phyloP scores from a whole-genome alignment of 805 yeast species.

The Lachancea mirantina region DNA sequence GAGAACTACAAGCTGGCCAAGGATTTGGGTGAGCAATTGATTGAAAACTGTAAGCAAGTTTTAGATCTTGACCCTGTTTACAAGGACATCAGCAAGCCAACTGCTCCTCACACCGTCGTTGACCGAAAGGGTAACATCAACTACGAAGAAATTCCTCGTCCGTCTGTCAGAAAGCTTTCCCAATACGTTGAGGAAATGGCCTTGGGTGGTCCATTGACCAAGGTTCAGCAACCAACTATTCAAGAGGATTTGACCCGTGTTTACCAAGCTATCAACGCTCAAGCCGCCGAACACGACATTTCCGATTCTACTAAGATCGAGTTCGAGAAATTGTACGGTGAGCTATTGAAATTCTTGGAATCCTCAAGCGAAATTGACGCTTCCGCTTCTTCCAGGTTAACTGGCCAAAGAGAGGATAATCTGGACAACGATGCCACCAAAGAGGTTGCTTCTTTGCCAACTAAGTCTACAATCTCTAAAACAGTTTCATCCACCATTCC shows the following conservation, averaged over 20 bases:
- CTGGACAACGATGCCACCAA: slow-evolving; percentile 50
- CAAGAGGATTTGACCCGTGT: slow-evolving; percentile 80
- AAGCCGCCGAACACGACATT: slow-evolving; percentile 40
- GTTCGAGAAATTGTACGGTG: slow-evolving; percentile 63
- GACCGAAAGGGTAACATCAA: slow-evolving; percentile 82
- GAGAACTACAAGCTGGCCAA: slow-evolving; percentile 89
- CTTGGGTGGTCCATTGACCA: slow-evolving; percentile 81
- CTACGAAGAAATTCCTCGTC: slow-evolving; percentile 80
- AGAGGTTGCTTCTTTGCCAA: slow-evolving; percentile 81
- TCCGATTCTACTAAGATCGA: slow-evolving; percentile 61
- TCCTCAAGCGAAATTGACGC: slow-evolving; percentile 65
- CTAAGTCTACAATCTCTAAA: slow-evolving; percentile 56
- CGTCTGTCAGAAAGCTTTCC: slow-evolving; percentile 88
- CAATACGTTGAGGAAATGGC: slow-evolving; percentile 97
- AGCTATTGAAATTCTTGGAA: slow-evolving; percentile 62
- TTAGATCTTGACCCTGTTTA: slow-evolving; percentile 76
- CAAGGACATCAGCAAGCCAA: slow-evolving; percentile 90
- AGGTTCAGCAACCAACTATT: slow-evolving; percentile 59
- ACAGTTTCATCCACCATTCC: slow-evolving; percentile 71
- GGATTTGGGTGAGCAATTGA: slow-evolving; percentile 83
- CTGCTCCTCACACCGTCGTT: slow-evolving; percentile 88
- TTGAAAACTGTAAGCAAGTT: slow-evolving; percentile 92
- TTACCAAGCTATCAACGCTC: slow-evolving; percentile 73
- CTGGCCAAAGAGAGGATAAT: slow-evolving; percentile 45
- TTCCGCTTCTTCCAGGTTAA: slow-evolving; percentile 51